These are phyloP conservation scores for Dioscorea alata DNA, from an alignment of 106 monocot species.

Conservation along the genomic window DNA sequence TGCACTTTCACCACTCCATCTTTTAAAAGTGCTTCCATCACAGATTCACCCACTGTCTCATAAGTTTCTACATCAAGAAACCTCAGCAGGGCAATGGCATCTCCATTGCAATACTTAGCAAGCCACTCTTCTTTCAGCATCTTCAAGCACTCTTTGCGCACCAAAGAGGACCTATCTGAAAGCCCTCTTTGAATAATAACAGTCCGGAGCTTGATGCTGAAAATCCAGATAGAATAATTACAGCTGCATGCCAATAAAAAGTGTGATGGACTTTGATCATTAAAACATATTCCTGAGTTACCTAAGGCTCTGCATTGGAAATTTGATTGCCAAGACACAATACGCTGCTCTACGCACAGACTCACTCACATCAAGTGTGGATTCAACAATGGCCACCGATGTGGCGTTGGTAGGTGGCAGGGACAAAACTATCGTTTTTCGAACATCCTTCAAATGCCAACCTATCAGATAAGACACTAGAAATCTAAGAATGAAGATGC, in stretches of 20 bases:
- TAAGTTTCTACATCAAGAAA: conserved; percentile 95
- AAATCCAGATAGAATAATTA: background rate
- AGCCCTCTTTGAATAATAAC: conserved; percentile 82
- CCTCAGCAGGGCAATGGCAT: conserved; percentile 59
- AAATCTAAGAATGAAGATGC: no score
- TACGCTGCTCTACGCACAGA: conserved; percentile 80
- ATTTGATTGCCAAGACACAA: conserved; percentile 62
- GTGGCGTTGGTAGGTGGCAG: conserved; percentile 67
- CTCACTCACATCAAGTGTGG: conserved; percentile 84
- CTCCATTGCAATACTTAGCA: conserved; percentile 55
- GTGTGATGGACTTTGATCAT: no score
- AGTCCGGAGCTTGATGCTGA: conserved; percentile 87
- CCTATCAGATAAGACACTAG: no score
- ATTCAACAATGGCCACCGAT: conserved; percentile 33
- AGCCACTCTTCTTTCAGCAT: conserved; percentile 97
- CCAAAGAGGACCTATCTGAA: conserved; percentile 64
- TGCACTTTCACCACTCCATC: conserved; percentile 38
- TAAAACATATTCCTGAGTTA: conserved; percentile 8
- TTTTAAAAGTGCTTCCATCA: conserved; percentile 66
- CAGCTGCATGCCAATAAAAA: no score
- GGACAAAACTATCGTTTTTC: conserved; percentile 68
- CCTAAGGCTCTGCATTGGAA: conserved; percentile 98
- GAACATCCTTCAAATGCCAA: conserved; percentile 55
- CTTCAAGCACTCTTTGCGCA: conserved; percentile 67
- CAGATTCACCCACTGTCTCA: conserved; percentile 80